Conservation (phyloP, 306 rosid genomes). For the Pueraria montana region DNA sequence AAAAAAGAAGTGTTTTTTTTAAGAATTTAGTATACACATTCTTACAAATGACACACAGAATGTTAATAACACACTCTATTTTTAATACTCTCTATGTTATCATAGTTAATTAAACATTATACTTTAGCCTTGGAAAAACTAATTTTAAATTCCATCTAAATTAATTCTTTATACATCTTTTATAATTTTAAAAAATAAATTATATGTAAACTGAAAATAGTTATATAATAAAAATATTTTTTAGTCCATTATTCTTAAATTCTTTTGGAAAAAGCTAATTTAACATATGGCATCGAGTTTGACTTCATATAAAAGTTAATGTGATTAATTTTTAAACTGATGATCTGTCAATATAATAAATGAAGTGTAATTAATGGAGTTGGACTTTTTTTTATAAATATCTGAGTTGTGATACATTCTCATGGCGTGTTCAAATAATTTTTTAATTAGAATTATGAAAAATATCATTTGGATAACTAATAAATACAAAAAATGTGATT, state of each 20-base stretch:
- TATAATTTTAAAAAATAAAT: neutral
- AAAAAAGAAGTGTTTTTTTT: neutral
- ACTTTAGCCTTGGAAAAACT: neutral
- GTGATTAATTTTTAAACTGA: neutral
- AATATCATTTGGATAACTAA: neutral
- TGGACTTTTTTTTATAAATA: neutral
- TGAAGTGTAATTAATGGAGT: neutral
- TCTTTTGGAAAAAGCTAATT: neutral
- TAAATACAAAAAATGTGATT: neutral
- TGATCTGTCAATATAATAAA: slow-evolving; percentile 1
- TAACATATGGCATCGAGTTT: neutral
- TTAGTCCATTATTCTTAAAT: neutral
- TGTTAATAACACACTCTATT: neutral
- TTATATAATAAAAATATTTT: neutral
- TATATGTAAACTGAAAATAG: neutral
- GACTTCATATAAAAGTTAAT: neutral
- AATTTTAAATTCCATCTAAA: neutral
- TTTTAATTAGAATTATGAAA: neutral
- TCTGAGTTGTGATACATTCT: neutral
- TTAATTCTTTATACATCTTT: neutral
- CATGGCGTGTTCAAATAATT: neutral
- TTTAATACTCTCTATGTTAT: neutral
- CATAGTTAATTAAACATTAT: neutral
- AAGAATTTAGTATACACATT: neutral
- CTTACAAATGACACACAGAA: neutral